These are phyloP conservation scores for Rhizopogon vesiculosus DNA, from an alignment of 768 basidiomycete species.

Conservation along the genomic window DNA sequence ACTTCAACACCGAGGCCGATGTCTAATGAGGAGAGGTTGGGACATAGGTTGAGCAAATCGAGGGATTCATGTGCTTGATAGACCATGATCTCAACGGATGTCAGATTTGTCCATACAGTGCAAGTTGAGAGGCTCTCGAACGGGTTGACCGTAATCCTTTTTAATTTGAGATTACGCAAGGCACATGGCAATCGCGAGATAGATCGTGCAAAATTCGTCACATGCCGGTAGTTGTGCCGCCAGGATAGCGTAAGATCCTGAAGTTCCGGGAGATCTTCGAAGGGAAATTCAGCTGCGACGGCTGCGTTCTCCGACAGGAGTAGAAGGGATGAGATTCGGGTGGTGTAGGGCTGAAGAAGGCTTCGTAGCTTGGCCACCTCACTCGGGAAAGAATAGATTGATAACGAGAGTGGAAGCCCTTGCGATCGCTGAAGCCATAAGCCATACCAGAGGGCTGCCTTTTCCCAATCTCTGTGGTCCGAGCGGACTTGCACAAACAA, in stretches of 20 bases:
- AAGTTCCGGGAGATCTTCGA: constrained; percentile 11
- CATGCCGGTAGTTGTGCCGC: constrained; percentile 2
- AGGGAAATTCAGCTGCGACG: constrained; percentile 10
- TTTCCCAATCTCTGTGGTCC: constrained; percentile 4
- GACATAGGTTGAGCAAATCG: constrained; percentile 13
- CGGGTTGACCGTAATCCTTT: no score
- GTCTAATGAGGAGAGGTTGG: constrained; percentile 12
- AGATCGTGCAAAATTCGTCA: neutral
- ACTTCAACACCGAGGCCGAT: constrained; percentile 1
- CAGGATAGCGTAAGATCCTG: constrained; percentile 11
- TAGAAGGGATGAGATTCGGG: constrained; percentile 11
- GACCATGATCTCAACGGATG: constrained; percentile 4
- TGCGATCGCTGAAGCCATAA: constrained; percentile 5
- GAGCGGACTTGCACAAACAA: constrained; percentile 21
- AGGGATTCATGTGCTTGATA: neutral
- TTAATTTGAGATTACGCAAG: neutral
- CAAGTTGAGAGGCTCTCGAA: constrained; percentile 3
- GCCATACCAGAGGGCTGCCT: constrained; percentile 7
- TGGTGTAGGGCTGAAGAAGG: constrained; percentile 14
- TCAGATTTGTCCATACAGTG: constrained; percentile 14
- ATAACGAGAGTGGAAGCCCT: neutral
- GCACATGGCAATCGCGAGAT: neutral
- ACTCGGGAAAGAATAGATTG: neutral
- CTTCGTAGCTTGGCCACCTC: constrained; percentile 9
- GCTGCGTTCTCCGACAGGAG: constrained; percentile 10